Conservation (phyloP, 2,329 filamentous ascomycete species). For the Diaporthe nobilis region DNA sequence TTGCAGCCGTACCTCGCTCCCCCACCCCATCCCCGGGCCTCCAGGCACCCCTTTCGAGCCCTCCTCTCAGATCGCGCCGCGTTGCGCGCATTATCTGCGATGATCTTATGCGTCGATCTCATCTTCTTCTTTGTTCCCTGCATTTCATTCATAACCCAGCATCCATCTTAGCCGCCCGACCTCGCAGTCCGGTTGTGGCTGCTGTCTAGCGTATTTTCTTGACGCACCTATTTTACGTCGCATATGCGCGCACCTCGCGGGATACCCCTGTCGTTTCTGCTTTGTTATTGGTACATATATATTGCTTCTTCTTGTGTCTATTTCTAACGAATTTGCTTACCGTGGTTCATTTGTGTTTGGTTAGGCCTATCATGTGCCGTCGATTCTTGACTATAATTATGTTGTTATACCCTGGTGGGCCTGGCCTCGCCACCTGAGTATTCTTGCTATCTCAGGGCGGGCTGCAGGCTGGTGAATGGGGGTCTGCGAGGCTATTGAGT, state of each 20-base stretch:
- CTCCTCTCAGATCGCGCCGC: background rate
- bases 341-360: background rate
- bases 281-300: conserved; percentile 25
- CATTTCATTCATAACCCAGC: background rate
- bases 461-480: background rate
- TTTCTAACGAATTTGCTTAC: background rate
- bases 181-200: conserved; percentile 1
- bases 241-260: conserved; percentile 1
- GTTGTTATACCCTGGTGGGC: conserved; percentile 10
- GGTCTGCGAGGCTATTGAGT: background rate
- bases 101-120: conserved; percentile 20
- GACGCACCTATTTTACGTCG: conserved; percentile 2
- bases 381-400: background rate
- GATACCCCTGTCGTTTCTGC: conserved; percentile 30
- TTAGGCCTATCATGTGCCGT: background rate
- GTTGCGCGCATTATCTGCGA: background rate
- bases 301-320: conserved; percentile 17
- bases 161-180: background rate
- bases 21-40: background rate
- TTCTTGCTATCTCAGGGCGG: background rate
- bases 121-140: conserved; percentile 12
- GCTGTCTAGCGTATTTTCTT: conserved; percentile 11
- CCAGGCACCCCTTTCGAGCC: background rate
- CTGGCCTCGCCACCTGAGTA: background rate
- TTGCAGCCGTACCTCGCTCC: background rate